Evolutionary conservation across 1,284 basidiomycete species (phyloP), one percentile per base, ranked within the genome.

Genomic region (Ganoderma leucocontextum): DNA sequence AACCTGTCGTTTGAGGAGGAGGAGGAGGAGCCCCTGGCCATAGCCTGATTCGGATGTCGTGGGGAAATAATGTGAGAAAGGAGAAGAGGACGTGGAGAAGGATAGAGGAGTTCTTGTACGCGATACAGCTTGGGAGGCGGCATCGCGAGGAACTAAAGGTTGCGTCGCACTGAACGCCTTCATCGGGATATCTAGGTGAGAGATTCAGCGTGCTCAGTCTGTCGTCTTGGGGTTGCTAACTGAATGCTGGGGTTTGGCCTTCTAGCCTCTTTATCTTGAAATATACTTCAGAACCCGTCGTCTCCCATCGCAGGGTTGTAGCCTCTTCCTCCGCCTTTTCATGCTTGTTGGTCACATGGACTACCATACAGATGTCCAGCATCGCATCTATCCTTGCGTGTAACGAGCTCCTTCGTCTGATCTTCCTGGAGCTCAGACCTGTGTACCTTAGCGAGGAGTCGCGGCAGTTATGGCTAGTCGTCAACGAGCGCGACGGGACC

Each of bases 91-190:
- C 52, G 22, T 53, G 52, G 52, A 5, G 52, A 8, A 10, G 52
- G 25, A 15, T 53, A 1, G 25, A 29, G 29, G 52, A 53, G 25
- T n/a, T 47, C n/a, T 47, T 47, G 44, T 47, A 47, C 15, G 19
- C n/a, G 44, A 47, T 47, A 19, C 44, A 47, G 44, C 44, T 47
- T n/a, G 44, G 44, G 44, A 47, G 44, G 44, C 44, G n/a, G 44
- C 44, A 47, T 47, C 44, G 44, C n/a, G 44, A 47, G 44, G n/a
- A 22, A 9, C n/a, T 22, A 0, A 47, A 9, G 44, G 22, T 9
- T 22, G n/a, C 19, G 9, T 41, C 39, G 39, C 39, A 41, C 39
- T 41, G 44, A 47, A 47, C 22, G 44, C n/a, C 12, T 2, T 29
- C 29, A 29, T 29, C 29, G 29, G 29, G 29, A 29, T 29, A 29